Percentiles rank a stretch among this genome's conserved stretches.
phyloP scores from a whole-genome alignment of 169 alveolate genomes.

The Condylostoma magnum region DNA sequence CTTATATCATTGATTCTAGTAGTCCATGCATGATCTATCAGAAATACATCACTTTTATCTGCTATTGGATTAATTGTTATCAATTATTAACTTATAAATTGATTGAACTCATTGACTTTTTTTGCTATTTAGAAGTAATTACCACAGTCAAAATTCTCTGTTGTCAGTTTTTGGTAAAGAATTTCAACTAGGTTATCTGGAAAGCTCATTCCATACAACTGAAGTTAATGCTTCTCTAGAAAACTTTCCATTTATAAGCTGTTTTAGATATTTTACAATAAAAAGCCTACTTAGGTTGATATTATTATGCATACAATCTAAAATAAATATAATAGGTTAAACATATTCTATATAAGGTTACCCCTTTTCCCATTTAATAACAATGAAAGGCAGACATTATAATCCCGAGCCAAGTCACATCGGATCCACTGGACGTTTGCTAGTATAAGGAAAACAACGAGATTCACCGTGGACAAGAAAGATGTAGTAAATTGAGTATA shows the following conservation, averaged over 20 bases:
- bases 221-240: slow-evolving; percentile 4
- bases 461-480: no score
- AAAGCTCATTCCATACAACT: slow-evolving; percentile 21
- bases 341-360: no score
- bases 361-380: no score
- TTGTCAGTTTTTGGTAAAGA: slow-evolving; percentile 14
- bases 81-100: slow-evolving; percentile 2
- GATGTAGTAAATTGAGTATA: no score
- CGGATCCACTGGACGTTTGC: no score
- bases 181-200: slow-evolving; percentile 4
- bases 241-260: slow-evolving; percentile 19
- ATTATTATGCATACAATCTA: no score
- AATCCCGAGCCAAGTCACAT: no score
- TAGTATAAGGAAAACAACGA: no score
- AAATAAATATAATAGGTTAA: no score
- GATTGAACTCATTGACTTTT: neutral
- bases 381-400: no score
- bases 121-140: slow-evolving; percentile 13
- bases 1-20: slow-evolving; percentile 61
- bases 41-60: slow-evolving; percentile 50
- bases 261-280: no score
- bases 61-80: slow-evolving; percentile 30
- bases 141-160: slow-evolving; percentile 12
- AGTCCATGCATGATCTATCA: slow-evolving; percentile 83
- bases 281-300: no score